Evolutionary conservation across 768 basidiomycete genomes (phyloP).

Genomic region (Chalciporus chontae): DNA sequence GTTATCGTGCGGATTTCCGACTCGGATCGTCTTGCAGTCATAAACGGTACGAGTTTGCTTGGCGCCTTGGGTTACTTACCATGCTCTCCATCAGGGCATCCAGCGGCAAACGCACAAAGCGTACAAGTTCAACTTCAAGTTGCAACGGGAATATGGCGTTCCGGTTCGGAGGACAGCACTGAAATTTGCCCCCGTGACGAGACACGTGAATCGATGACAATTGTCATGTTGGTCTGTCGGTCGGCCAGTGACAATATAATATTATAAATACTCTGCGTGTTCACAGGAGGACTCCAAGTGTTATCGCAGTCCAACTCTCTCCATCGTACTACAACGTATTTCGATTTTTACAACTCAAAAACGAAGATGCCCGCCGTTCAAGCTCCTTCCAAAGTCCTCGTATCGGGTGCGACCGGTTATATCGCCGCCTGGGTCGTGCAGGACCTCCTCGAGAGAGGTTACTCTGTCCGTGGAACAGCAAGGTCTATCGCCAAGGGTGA

Average conservation of each 20-base stretch:
- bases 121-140: too few relatives aligned
- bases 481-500: constrained; percentile 58
- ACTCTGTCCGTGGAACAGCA: constrained; percentile 62
- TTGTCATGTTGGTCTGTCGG: too few relatives aligned
- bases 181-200: too few relatives aligned
- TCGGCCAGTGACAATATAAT: too few relatives aligned
- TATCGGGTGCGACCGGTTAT: constrained; percentile 28
- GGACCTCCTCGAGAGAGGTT: constrained; percentile 57
- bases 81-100: too few relatives aligned
- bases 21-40: too few relatives aligned
- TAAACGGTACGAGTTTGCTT: too few relatives aligned
- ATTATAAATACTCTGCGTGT: neutral
- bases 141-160: too few relatives aligned
- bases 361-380: constrained; percentile 22
- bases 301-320: neutral
- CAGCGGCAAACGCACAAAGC: too few relatives aligned
- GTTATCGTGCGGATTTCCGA: too few relatives aligned
- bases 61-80: too few relatives aligned
- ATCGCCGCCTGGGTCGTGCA: constrained; percentile 49
- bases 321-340: neutral
- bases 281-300: neutral
- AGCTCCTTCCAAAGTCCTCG: constrained; percentile 28
- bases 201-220: neutral
- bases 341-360: neutral
- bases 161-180: too few relatives aligned